These are phyloP conservation scores for Camellia japonica DNA, from an alignment of 148 eudicot species.

Conservation along the genomic window DNA sequence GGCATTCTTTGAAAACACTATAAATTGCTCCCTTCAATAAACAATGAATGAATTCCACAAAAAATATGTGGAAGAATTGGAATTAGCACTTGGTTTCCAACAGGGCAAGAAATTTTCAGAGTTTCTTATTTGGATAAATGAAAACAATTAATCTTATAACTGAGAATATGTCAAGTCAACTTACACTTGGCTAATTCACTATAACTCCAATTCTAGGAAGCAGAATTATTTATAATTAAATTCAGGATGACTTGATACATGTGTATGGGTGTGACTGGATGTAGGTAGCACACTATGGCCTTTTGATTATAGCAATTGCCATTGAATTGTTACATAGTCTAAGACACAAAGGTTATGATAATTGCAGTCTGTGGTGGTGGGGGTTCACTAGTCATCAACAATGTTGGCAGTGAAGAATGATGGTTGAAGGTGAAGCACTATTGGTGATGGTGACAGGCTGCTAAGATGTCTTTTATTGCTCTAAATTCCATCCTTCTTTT, in stretches of 20 bases:
- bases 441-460: neutral
- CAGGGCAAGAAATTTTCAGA: neutral
- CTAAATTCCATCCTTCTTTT: neutral
- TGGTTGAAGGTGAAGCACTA: neutral
- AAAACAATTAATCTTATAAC: neutral
- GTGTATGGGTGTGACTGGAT: neutral
- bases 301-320: neutral
- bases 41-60: too few species aligned
- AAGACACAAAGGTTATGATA: neutral
- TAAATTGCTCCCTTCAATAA: too few species aligned
- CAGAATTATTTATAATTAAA: neutral
- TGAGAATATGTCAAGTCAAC: neutral
- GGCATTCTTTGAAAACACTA: too few species aligned
- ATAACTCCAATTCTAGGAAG: neutral
- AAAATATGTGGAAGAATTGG: neutral
- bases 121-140: neutral
- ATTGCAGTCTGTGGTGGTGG: neutral
- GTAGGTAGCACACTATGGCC: neutral
- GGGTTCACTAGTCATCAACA: too few species aligned
- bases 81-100: neutral
- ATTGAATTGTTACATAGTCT: neutral
- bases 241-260: neutral
- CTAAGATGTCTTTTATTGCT: neutral
- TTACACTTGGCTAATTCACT: neutral
- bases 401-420: neutral